Evolutionary conservation across 352 stramenopile species (phyloP), one percentile per base, ranked within the genome.

Genomic region (Phytophthora syringae): DNA sequence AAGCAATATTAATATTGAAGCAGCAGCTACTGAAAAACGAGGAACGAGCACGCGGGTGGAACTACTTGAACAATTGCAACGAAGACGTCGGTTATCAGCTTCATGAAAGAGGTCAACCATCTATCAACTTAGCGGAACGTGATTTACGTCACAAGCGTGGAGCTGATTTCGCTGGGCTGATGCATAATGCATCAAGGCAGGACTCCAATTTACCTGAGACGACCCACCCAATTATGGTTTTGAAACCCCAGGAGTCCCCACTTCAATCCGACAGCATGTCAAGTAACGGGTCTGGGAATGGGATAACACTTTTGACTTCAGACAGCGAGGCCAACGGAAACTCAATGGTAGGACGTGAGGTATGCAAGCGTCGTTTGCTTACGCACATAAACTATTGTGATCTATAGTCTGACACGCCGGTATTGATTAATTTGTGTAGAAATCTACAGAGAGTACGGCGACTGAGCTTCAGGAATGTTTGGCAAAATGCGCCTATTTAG

Each of bases 1-100:
- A 77, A 54, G 69, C 64, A 24, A 54, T 72, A 28, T 16, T 72
- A 22, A 21, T 74, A 21, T 37, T 77, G 16, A 54, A 75, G 16
- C 45, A 69, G 25, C 52, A 18, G 20, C 24, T 76, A n/a, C 30
- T 58, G 4, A 13, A 60, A 12, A 52, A 59, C 54, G 47, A 67
- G 12, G 27, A 44, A 12, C 36, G 53, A 50, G 32, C 54, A 15
- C 20, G 44, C 45, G 54, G 39, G n/a, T 7, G 27, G 6, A 16
- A 9, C 15, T 13, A 7, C 32, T 40, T 10, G 25, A 49, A 13
- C 11, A 27, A 22, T 30, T 32, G n/a, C 18, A 52, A 18, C 37
- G 3, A 20, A 37, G 27, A 30, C 16, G 10, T 4, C 5, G 12
- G 12, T 9, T 9, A 55, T 30, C 44, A 21, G n/a, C 27, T 40